These are phyloP conservation scores for Circinella minor DNA, from an alignment of 371 early-diverging fungal genomes.

Conservation along the genomic window DNA sequence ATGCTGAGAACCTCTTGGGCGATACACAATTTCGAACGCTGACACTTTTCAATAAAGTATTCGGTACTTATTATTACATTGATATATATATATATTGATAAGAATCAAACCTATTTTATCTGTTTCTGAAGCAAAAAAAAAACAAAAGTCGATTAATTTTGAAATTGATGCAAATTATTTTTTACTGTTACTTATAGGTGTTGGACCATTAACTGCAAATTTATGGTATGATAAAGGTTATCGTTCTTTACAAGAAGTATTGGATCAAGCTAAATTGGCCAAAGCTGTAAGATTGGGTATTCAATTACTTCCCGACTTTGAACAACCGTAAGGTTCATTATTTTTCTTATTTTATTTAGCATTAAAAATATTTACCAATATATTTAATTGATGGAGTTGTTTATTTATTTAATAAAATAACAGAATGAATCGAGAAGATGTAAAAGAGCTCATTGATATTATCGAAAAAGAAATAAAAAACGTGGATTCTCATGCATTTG, in stretches of 20 bases:
- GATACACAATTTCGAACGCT: conserved; percentile 38
- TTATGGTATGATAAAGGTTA: conserved; percentile 57
- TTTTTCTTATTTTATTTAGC: neutral
- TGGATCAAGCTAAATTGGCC: conserved; percentile 36
- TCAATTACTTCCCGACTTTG: conserved; percentile 44
- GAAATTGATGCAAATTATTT: too few relatives aligned
- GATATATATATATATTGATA: neutral
- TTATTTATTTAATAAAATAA: too few relatives aligned
- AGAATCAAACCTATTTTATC: too few relatives aligned
- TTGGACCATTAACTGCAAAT: conserved; percentile 47
- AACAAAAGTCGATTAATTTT: too few relatives aligned
- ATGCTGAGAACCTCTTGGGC: conserved; percentile 36
- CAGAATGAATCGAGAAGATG: conserved; percentile 51
- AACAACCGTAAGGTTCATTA: conserved; percentile 30
- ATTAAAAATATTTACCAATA: neutral
- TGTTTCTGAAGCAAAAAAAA: too few relatives aligned
- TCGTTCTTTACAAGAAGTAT: conserved; percentile 46
- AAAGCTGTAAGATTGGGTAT: conserved; percentile 38
- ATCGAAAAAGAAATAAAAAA: conserved; percentile 31
- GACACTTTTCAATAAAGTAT: conserved; percentile 39
- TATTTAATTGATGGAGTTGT: neutral
- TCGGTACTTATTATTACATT: conserved; percentile 30
- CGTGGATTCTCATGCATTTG: conserved; percentile 28
- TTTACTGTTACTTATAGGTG: conserved; percentile 33
- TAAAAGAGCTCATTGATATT: conserved; percentile 49